Evolutionary conservation across 2,329 filamentous ascomycete species (phyloP), one percentile per base, ranked within the genome.

Genomic region (Xylaria polymorpha): DNA sequence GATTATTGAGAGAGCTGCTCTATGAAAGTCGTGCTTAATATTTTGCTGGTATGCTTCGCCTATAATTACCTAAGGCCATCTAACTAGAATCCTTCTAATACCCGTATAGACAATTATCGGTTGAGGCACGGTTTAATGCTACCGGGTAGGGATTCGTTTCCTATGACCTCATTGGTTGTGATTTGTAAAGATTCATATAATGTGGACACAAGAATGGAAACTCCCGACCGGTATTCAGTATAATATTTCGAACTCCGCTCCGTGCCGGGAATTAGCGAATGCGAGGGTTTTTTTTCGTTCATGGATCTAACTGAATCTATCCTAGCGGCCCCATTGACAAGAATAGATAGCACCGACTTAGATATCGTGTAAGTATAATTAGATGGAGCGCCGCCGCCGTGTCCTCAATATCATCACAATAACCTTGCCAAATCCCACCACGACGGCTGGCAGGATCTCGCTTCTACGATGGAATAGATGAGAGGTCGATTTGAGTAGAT

Each of bases 291-390:
- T 55, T 55, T 53, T n/a, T 3, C 18, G 32, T 22, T 12, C 18
- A 14, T 14, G 9, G 15, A 37, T 20, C 32, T 39, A 55, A 20
- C 32, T 22, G 5, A 20, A 35, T n/a, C 51, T 37, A 37, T 22
- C n/a, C 6, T 3, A 22, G 29, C 51, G 51, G 15, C 32, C n/a
- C 25, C 32, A 10, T 39, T 39, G 51, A 55, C 32, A 29, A 55
- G 51, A 55, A 55, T 55, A 55, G 51, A 35, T 22, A 55, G 32
- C 51, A 55, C 32, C 29, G n/a, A 53, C 25, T 43, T 15, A 44
- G 41, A 29, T 29, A 29, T 4, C 29, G 25, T 29, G 25, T 12
- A 51, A 51, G 29, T 51, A 51, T 51, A 51, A 51, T 51, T 32
- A 51, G 48, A 32, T 15, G 12, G 29, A 51, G 48, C 8, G 48